Base-by-base conservation (phyloP, 306 rosid species). In the Prunus kanzakura region DNA sequence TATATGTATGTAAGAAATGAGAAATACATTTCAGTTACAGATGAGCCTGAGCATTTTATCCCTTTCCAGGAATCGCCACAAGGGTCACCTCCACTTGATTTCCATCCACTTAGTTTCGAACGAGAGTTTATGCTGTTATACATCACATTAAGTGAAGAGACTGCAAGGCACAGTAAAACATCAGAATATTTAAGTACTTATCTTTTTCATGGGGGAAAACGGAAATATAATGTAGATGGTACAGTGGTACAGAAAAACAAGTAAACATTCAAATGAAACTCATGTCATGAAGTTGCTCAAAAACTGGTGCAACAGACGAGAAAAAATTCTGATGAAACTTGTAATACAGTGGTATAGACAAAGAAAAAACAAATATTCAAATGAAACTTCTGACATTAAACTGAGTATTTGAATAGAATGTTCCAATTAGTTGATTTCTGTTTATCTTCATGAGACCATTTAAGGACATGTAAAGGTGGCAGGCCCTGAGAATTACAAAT, bases 61-160 rank as follows among this genome's bases (percentile, higher is more conserved):
- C 97, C 93, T 77, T 85, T 76, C 98, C 97, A 92, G 2, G 90
- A 81, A 11, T 94, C 90, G 6, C 89, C 93, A 66, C 98, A 94
- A 68, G 98, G 98, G 71, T 94, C 98, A 25, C 98, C 98, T 22
- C 96, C 97, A 61, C 88, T 86, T 55, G 93, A 86, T 74, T 78
- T 77, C 97, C 98, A 94, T 35, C 83, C 85, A 32, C 67, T 60
- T 20, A 94, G 81, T 76, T 86, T 67, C 2, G 96, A 85, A 67
- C 89, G 91, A 51, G 97, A 90, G 63, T 82, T 80, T 61, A 94
- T 80, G 86, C 96, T 89, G 22, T 8, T 84, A 82, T 61, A 94
- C 93, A 94, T 90, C 61, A 71, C 92, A 83, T 89, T 94, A 54
- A 94, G 91, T 54, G 97, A 87, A 62, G 93, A 70, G 43, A 92